Evolutionary conservation across 2,329 filamentous ascomycete species (phyloP).

Genomic region (Tolypocladium nubicola): DNA sequence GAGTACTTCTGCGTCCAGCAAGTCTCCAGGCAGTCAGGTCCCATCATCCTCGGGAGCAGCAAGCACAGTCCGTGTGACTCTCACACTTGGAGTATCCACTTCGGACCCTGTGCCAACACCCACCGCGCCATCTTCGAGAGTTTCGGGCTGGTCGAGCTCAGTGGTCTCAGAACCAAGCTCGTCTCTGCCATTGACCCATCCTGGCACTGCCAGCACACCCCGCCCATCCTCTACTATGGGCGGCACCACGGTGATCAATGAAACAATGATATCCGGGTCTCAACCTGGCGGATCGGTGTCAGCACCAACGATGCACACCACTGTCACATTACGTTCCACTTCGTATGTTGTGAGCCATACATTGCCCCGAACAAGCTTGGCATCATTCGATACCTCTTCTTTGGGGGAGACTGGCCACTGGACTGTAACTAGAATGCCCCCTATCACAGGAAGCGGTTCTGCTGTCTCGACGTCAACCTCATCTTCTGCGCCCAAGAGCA

Average conservation of each 20-base stretch:
- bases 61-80: no score
- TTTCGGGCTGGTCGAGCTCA: not conserved
- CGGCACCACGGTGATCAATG: not conserved
- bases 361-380: not conserved
- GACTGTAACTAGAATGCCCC: not conserved
- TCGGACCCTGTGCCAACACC: no score
- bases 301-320: no score
- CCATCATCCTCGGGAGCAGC: no score
- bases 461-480: not conserved
- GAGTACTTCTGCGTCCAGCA: no score
- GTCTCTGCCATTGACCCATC: not conserved
- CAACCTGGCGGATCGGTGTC: not conserved
- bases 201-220: not conserved
- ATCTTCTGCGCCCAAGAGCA: not conserved
- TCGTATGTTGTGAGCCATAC: not conserved
- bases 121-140: no score
- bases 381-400: not conserved
- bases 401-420: not conserved
- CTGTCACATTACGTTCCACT: not conserved
- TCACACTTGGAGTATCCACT: no score
- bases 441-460: not conserved
- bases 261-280: not conserved
- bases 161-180: not conserved
- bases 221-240: not conserved
- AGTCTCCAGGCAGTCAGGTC: no score